phyloP scores from a whole-genome alignment of 2,329 filamentous ascomycete species.

The Camillea tinctor region DNA sequence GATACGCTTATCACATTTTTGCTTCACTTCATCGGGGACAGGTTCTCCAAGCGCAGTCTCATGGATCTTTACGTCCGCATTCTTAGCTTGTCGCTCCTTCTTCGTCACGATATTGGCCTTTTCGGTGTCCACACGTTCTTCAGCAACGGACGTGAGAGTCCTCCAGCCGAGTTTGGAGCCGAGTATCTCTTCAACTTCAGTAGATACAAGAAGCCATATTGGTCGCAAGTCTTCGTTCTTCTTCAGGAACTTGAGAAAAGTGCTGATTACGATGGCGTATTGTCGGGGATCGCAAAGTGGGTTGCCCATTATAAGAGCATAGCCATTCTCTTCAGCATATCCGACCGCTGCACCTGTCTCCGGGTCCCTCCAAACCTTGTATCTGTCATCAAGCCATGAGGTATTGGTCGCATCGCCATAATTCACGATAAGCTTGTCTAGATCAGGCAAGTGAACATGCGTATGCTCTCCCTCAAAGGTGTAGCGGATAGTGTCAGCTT shows the following conservation, averaged over 20 bases:
- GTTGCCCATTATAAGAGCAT: slow-evolving; percentile 82
- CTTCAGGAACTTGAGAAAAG: slow-evolving; percentile 73
- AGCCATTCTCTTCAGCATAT: slow-evolving; percentile 72
- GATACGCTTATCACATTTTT: slow-evolving; percentile 70
- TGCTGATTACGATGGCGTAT: slow-evolving; percentile 68
- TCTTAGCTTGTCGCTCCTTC: slow-evolving; percentile 75
- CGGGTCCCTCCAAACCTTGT: slow-evolving; percentile 81
- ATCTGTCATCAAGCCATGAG: slow-evolving; percentile 87
- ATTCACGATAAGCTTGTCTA: slow-evolving; percentile 90
- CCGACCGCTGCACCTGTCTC: slow-evolving; percentile 79
- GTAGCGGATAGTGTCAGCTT: slow-evolving; percentile 76
- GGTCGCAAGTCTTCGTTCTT: slow-evolving; percentile 70
- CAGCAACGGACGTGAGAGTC: slow-evolving; percentile 81
- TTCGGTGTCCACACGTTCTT: slow-evolving; percentile 82
- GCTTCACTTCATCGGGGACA: slow-evolving; percentile 63
- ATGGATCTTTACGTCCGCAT: slow-evolving; percentile 64
- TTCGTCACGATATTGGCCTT: slow-evolving; percentile 60
- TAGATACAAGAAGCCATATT: slow-evolving; percentile 84
- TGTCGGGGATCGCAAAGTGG: slow-evolving; percentile 81
- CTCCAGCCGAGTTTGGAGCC: slow-evolving; percentile 82
- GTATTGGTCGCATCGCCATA: slow-evolving; percentile 94
- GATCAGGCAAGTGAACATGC: slow-evolving; percentile 62
- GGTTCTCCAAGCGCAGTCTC: slow-evolving; percentile 66
- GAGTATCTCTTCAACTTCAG: slow-evolving; percentile 75
- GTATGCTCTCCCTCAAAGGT: slow-evolving; percentile 44